These are phyloP conservation scores for Cutaneotrichosporon cutaneum DNA, from an alignment of 1,284 basidiomycete species.

Conservation along the genomic window DNA sequence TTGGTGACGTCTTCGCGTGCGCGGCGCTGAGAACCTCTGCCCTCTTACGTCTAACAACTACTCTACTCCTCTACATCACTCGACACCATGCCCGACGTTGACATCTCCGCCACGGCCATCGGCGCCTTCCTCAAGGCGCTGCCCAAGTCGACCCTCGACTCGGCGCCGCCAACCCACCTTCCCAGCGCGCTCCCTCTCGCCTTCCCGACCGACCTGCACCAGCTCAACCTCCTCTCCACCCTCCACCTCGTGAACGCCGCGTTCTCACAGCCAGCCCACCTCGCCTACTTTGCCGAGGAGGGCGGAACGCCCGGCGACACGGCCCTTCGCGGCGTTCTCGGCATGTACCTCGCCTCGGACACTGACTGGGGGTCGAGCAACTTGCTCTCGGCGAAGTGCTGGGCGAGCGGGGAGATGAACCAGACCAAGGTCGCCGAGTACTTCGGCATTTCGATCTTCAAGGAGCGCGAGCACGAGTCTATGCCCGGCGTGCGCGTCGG, in stretches of 20 bases:
- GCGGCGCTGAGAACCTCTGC: background rate
- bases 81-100: slow-evolving; percentile 13
- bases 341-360: slow-evolving; percentile 36
- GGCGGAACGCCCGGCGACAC: slow-evolving; percentile 24
- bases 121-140: slow-evolving; percentile 17
- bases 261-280: slow-evolving; percentile 27
- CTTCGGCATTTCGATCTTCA: slow-evolving; percentile 34
- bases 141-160: slow-evolving; percentile 14
- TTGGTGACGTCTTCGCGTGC: background rate
- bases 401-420: slow-evolving; percentile 25
- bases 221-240: slow-evolving; percentile 35
- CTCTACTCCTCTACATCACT: background rate
- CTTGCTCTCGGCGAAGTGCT: slow-evolving; percentile 29
- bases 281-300: slow-evolving; percentile 27
- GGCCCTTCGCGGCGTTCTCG: slow-evolving; percentile 34
- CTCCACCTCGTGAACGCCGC: slow-evolving; percentile 30
- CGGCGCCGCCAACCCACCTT: slow-evolving; percentile 29
- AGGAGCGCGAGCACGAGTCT: slow-evolving; percentile 38
- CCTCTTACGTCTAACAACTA: background rate
- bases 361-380: slow-evolving; percentile 28
- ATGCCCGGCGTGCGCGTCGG: slow-evolving; percentile 36
- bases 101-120: slow-evolving; percentile 21
- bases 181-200: slow-evolving; percentile 37
- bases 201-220: slow-evolving; percentile 36
- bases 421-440: slow-evolving; percentile 31